Evolutionary conservation across 352 stramenopile genomes (phyloP).

Genomic region (Pythium utonaiense): DNA sequence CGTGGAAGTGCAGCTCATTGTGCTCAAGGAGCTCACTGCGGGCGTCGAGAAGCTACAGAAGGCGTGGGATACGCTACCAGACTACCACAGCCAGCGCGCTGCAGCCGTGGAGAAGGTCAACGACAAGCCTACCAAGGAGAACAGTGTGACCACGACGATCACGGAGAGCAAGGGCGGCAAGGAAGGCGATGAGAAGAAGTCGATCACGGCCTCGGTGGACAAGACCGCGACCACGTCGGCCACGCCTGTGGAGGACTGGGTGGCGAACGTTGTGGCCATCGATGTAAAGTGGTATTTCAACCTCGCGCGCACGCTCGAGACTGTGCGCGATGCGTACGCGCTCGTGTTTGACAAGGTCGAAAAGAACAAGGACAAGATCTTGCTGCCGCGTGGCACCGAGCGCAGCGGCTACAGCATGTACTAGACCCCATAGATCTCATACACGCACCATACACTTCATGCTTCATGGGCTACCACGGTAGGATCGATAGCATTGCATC

Average conservation of each 20-base stretch:
- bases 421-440: constrained; percentile 26
- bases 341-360: constrained; percentile 61
- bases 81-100: constrained; percentile 66
- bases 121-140: constrained; percentile 57
- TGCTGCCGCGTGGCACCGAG: constrained; percentile 61
- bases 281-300: constrained; percentile 88
- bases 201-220: constrained; percentile 48
- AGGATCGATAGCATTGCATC: not conserved
- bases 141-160: constrained; percentile 49
- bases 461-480: not conserved
- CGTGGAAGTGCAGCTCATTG: constrained; percentile 82
- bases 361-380: constrained; percentile 85
- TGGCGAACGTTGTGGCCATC: constrained; percentile 66
- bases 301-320: constrained; percentile 60
- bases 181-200: constrained; percentile 72
- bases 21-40: constrained; percentile 66
- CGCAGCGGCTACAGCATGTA: constrained; percentile 81
- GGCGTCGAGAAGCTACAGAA: constrained; percentile 67
- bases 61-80: constrained; percentile 62
- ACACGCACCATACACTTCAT: not conserved
- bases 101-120: constrained; percentile 71
- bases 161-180: constrained; percentile 60
- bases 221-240: constrained; percentile 42
- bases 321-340: constrained; percentile 74
- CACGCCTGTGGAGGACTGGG: constrained; percentile 42